Percentiles rank a stretch among this genome's conserved stretches.
phyloP scores from a whole-genome alignment of 768 basidiomycete species.

The Coprinellus micaceus region DNA sequence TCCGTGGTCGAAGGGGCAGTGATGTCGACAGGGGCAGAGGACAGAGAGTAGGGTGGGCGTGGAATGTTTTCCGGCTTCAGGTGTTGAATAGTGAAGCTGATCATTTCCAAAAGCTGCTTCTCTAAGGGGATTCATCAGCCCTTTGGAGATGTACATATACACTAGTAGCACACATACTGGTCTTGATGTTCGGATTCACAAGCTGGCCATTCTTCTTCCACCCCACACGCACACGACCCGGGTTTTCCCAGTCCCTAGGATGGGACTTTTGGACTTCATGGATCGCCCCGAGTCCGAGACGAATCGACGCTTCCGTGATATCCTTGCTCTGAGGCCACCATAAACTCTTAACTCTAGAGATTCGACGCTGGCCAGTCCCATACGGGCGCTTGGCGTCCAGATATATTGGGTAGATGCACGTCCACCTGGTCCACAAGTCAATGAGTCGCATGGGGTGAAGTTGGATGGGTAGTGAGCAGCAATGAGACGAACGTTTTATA shows the following conservation, averaged over 20 bases:
- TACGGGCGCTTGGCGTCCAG: constrained; percentile 93
- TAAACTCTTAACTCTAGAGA: constrained; percentile 71
- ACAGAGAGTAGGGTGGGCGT: constrained; percentile 53
- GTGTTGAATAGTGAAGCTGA: constrained; percentile 69
- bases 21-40: constrained; percentile 11
- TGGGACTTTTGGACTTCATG: constrained; percentile 91
- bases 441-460: background rate
- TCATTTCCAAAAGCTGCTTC: constrained; percentile 73
- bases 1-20: background rate
- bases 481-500: constrained; percentile 67
- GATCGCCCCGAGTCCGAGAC: constrained; percentile 73
- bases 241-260: constrained; percentile 98
- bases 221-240: constrained; percentile 89
- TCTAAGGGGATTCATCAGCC: constrained; percentile 40
- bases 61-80: constrained; percentile 70
- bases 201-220: constrained; percentile 79
- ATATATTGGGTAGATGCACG: constrained; percentile 94
- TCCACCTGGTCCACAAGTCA: constrained; percentile 60
- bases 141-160: background rate
- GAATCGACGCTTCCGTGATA: constrained; percentile 79
- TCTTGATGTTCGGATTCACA: constrained; percentile 65
- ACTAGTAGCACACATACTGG: constrained; percentile 49
- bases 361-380: constrained; percentile 76
- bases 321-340: constrained; percentile 97
- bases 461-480: background rate